phyloP scores from a whole-genome alignment of 2,329 filamentous ascomycete genomes.

The Monosporascus sp. region DNA sequence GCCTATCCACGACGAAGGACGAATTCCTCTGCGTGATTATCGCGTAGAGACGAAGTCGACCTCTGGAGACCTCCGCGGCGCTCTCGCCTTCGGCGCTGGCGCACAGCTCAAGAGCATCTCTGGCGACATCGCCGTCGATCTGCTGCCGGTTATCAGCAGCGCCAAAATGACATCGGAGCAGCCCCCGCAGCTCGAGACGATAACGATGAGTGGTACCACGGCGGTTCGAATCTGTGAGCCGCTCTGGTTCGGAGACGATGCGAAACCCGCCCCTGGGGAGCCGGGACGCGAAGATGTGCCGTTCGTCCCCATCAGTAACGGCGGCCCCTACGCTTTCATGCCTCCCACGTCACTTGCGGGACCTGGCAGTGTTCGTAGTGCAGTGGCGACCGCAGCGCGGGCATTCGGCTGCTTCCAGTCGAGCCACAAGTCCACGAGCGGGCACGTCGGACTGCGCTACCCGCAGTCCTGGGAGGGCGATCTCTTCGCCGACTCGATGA shows the following conservation, averaged over 20 bases:
- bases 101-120: slow-evolving; percentile 34
- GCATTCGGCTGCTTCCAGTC: slow-evolving; percentile 33
- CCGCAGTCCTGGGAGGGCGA: slow-evolving; percentile 46
- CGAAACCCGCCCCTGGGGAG: slow-evolving; percentile 7
- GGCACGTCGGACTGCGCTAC: slow-evolving; percentile 37
- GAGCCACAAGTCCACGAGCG: slow-evolving; percentile 40
- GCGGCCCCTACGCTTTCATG: too few species aligned
- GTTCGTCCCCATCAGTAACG: too few species aligned
- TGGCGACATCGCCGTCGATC: slow-evolving; percentile 33
- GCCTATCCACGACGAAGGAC: slow-evolving; percentile 26
- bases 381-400: slow-evolving; percentile 4
- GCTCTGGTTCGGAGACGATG: slow-evolving; percentile 30
- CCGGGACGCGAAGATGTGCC: not conserved
- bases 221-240: slow-evolving; percentile 38
- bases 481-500: slow-evolving; percentile 34
- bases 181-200: slow-evolving; percentile 32
- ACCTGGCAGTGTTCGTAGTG: not conserved
- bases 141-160: slow-evolving; percentile 39
- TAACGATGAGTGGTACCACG: slow-evolving; percentile 39
- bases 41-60: slow-evolving; percentile 37
- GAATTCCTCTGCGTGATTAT: slow-evolving; percentile 43
- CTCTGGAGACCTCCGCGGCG: slow-evolving; percentile 38
- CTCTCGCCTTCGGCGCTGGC: slow-evolving; percentile 33
- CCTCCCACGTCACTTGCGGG: too few species aligned
- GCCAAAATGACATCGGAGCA: slow-evolving; percentile 8